Percentiles rank a stretch among this genome's conserved stretches.
These are phyloP conservation scores for Pinus tabuliformis DNA, from an alignment of 75 land plant species.

Conservation along the genomic window DNA sequence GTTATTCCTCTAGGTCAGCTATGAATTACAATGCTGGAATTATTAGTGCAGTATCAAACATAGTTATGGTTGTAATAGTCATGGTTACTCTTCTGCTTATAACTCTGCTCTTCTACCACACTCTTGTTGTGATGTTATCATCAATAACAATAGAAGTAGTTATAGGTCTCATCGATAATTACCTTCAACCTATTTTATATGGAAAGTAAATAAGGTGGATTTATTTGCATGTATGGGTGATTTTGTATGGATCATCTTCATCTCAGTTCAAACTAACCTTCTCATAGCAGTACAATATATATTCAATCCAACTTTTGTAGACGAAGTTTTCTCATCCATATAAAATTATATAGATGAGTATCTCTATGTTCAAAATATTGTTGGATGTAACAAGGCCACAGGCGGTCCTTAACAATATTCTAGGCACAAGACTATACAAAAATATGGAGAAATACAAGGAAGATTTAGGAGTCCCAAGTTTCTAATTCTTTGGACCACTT, in stretches of 20 bases:
- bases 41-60: constrained; percentile 35
- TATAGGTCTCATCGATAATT: constrained; percentile 30
- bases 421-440: constrained; percentile 65
- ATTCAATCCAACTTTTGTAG: not conserved
- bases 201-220: constrained; percentile 47
- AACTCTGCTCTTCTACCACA: constrained; percentile 46
- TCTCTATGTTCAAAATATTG: constrained; percentile 78
- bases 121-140: constrained; percentile 39
- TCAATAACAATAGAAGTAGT: constrained; percentile 38
- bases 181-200: constrained; percentile 26
- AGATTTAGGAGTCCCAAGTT: constrained; percentile 58
- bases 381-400: constrained; percentile 90
- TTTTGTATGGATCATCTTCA: constrained; percentile 39
- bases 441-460: constrained; percentile 61
- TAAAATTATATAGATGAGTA: constrained; percentile 44
- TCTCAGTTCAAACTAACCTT: constrained; percentile 33
- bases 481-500: constrained; percentile 65
- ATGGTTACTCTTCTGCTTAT: constrained; percentile 26
- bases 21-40: constrained; percentile 43
- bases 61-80: constrained; percentile 40
- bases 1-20: constrained; percentile 47
- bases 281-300: constrained; percentile 34
- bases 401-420: constrained; percentile 70
- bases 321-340: not conserved
- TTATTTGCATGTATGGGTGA: constrained; percentile 42